Evolutionary conservation across 495 filamentous ascomycete genomes (phyloP).

Genomic region (Cladorrhinum samala): DNA sequence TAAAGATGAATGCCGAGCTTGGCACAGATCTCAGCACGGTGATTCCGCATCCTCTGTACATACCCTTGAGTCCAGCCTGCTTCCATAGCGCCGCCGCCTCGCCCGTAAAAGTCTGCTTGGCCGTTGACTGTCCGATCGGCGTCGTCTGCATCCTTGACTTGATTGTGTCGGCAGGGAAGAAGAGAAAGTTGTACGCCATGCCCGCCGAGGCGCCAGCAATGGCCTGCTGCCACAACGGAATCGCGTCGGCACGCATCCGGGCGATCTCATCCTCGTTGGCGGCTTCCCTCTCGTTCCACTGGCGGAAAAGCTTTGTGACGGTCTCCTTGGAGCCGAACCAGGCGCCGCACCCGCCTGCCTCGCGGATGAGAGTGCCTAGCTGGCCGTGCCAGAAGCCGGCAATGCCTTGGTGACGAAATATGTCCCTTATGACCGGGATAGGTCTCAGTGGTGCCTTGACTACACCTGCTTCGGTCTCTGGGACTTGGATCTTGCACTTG

Average conservation of each 20-base stretch:
- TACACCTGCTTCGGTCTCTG: conserved; percentile 28
- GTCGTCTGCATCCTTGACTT: conserved; percentile 95
- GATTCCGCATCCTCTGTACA: conserved; percentile 94
- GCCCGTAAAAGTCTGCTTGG: conserved; percentile 58
- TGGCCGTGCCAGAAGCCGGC: conserved; percentile 93
- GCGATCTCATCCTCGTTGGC: conserved; percentile 25
- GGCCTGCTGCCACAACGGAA: conserved; percentile 75
- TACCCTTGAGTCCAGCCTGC: conserved; percentile 69
- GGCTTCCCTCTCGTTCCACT: conserved; percentile 31
- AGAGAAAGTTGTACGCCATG: conserved; percentile 90
- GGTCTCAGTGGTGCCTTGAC: conserved; percentile 24
- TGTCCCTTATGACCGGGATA: conserved; percentile 59
- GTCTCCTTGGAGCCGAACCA: conserved; percentile 97
- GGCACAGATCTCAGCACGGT: conserved; percentile 82
- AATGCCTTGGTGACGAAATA: conserved; percentile 75
- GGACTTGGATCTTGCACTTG: conserved; percentile 97
- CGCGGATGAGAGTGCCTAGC: conserved; percentile 84
- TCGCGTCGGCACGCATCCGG: conserved; percentile 26
- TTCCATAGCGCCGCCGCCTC: conserved; percentile 68
- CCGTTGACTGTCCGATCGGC: conserved; percentile 47
- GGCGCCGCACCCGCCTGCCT: conserved; percentile 85
- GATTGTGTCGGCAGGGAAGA: conserved; percentile 95
- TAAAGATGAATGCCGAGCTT: conserved; percentile 96
- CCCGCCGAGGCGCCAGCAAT: conserved; percentile 85
- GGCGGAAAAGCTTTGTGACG: conserved; percentile 56